A percentile compares a stretch with the other conserved stretches of the same genome.
These are phyloP conservation scores for Rhodotorula glutinis DNA, from an alignment of 1,284 basidiomycete species.

Conservation along the genomic window DNA sequence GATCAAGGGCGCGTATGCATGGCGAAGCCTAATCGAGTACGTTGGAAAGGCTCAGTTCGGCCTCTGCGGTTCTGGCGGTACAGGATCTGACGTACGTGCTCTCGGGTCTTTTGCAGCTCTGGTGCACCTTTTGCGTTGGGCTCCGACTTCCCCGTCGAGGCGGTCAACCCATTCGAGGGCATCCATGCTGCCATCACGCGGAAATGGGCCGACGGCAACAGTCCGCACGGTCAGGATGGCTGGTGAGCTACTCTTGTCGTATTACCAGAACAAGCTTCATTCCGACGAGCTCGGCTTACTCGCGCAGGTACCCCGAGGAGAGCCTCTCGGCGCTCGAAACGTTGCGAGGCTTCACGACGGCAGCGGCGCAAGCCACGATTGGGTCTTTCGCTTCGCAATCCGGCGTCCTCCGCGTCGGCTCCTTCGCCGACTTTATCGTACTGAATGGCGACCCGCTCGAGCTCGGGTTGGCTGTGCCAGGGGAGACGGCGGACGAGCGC, in stretches of 20 bases:
- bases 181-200: constrained; percentile 84
- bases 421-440: constrained; percentile 75
- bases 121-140: constrained; percentile 67
- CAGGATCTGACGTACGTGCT: not conserved
- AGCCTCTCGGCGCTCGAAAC: constrained; percentile 67
- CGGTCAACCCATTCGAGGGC: constrained; percentile 68
- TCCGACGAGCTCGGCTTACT: too few relatives aligned
- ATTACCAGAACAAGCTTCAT: constrained; percentile 40
- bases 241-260: constrained; percentile 56
- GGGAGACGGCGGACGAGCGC: not conserved
- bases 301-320: constrained; percentile 64
- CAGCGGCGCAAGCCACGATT: constrained; percentile 82
- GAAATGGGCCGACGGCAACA: constrained; percentile 58
- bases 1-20: constrained; percentile 82
- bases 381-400: constrained; percentile 59
- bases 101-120: constrained; percentile 1
- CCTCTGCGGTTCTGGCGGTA: too few relatives aligned
- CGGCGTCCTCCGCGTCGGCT: constrained; percentile 63
- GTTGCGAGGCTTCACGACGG: constrained; percentile 70
- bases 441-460: constrained; percentile 21
- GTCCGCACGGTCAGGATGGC: constrained; percentile 73
- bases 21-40: constrained; percentile 69
- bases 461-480: constrained; percentile 4
- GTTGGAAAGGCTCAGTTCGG: too few relatives aligned
- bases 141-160: constrained; percentile 87